phyloP scores from a whole-genome alignment of 805 yeast species.

The Wickerhamomyces hampshirensis region DNA sequence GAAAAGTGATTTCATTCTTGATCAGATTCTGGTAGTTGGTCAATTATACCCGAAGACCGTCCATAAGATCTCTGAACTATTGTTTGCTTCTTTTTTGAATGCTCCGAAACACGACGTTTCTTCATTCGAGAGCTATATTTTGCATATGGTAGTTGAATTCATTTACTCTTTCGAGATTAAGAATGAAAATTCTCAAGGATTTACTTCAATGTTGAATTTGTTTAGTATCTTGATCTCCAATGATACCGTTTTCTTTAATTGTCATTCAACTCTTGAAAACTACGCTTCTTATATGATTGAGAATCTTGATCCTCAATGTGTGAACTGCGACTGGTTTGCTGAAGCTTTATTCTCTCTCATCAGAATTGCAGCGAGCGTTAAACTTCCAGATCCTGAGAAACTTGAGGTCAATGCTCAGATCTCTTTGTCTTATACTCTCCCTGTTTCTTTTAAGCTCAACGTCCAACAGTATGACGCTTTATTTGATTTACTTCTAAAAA shows the following conservation, averaged over 20 bases:
- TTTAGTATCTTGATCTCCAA: slow-evolving; percentile 40
- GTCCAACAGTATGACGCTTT: slow-evolving; percentile 27
- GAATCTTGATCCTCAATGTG: slow-evolving; percentile 32
- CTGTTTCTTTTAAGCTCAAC: slow-evolving; percentile 23
- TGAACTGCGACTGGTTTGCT: slow-evolving; percentile 53
- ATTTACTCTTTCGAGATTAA: slow-evolving; percentile 31
- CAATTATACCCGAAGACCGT: slow-evolving; percentile 39
- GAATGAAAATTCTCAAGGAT: slow-evolving; percentile 19
- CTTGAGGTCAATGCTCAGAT: slow-evolving; percentile 22
- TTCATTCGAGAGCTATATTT: slow-evolving; percentile 31
- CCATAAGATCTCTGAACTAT: slow-evolving; percentile 34
- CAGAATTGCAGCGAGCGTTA: slow-evolving; percentile 45
- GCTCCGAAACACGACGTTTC: slow-evolving; percentile 29
- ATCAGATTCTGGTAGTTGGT: slow-evolving; percentile 37
- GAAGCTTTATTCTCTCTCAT: slow-evolving; percentile 52
- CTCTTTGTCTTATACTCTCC: slow-evolving; percentile 11
- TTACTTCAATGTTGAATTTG: slow-evolving; percentile 38
- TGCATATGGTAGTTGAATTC: slow-evolving; percentile 32
- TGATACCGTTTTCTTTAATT: slow-evolving; percentile 31
- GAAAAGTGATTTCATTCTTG: slow-evolving; percentile 30
- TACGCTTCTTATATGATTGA: slow-evolving; percentile 34
- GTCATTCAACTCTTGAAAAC: slow-evolving; percentile 29
- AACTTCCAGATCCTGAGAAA: slow-evolving; percentile 42
- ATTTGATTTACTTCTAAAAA: slow-evolving; percentile 38
- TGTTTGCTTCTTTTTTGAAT: slow-evolving; percentile 30